Evolutionary conservation across 1,284 basidiomycete genomes (phyloP), one percentile per base, ranked within the genome.

Genomic region (Lentinula novae-zelandiae): DNA sequence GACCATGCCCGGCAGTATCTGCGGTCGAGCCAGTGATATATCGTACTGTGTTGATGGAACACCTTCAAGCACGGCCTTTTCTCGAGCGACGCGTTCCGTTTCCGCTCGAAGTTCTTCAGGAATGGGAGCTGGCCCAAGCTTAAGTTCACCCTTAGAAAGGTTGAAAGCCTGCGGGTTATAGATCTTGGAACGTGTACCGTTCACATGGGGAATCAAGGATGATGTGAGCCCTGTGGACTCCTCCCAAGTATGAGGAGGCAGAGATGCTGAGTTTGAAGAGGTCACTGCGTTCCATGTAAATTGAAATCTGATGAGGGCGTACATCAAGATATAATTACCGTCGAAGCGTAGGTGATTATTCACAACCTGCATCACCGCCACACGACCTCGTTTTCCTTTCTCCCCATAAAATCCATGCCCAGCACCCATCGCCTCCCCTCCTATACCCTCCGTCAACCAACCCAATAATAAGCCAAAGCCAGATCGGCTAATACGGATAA

Each of bases 391-490:
- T 66, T 91, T 90, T 33, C 90, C 86, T 64, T 83, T 85, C 66
- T 95, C 93, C 6, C 93, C 88, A 27, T 88, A 82, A 66, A 93
- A 92, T 17, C 94, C 91, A 54, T 90, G 87, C 8, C 92, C 90
- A 62, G 86, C 83, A 34, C 95, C 90, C 33, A 89, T 77, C 1
- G 89, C 87, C 69, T 96, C 93, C 34, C 94, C 91, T 34, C 91
- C 92, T n/a, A 89, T 79, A 38, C 93, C 94, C 71, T 95, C 94
- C 17, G 93, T 97, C 59, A 99, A 77, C 97, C 97, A 99, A 40
- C 96, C 96, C 7, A 98, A 83, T 9, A 99, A 81, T 6, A 99
- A 84, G 44, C 90, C 86, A 71, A 98, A 96, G 1, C 95, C 92
- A 50, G 95, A 96, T 49, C 93, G 86, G 64, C 92, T 95, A 86